Conservation (phyloP, 371 early-diverging fungal genomes). For the Mucor racemosus region DNA sequence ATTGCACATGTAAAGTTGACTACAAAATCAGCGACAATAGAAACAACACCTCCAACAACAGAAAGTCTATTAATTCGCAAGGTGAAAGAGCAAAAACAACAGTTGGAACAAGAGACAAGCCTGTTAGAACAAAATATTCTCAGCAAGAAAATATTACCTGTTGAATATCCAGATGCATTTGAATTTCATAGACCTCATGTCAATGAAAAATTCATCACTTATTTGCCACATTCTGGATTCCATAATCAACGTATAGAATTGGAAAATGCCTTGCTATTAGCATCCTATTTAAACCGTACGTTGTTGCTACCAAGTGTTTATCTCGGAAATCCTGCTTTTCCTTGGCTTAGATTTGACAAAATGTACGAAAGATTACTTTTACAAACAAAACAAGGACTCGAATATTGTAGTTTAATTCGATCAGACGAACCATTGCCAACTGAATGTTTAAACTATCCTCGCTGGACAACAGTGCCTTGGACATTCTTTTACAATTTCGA, state of each 20-base stretch:
- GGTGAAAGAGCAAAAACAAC: slow-evolving; percentile 1
- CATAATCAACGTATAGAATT: slow-evolving; percentile 66
- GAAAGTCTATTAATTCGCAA: slow-evolving; percentile 1
- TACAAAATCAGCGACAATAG: neutral
- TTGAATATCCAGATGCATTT: slow-evolving; percentile 26
- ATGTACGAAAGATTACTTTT: slow-evolving; percentile 58
- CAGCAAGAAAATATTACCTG: slow-evolving; percentile 14
- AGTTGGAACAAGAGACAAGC: neutral
- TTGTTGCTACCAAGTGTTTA: slow-evolving; percentile 62
- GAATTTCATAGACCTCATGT: slow-evolving; percentile 9
- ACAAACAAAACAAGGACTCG: slow-evolving; percentile 62
- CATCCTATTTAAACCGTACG: slow-evolving; percentile 61
- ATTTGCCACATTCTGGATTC: slow-evolving; percentile 70
- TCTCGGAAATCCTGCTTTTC: slow-evolving; percentile 62
- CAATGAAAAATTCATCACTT: slow-evolving; percentile 55
- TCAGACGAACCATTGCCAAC: slow-evolving; percentile 49
- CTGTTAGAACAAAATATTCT: slow-evolving; percentile 4
- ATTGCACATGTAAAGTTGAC: neutral
- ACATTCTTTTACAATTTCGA: slow-evolving; percentile 60
- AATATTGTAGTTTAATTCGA: slow-evolving; percentile 51
- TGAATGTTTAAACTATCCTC: slow-evolving; percentile 62
- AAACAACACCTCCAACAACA: neutral
- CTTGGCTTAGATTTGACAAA: slow-evolving; percentile 57
- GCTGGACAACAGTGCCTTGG: slow-evolving; percentile 65
- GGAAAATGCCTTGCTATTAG: slow-evolving; percentile 62